A percentile compares a stretch with the other conserved stretches of the same genome.
Conservation (phyloP, 2,329 filamentous ascomycete genomes). For the Cadophora gregata region DNA sequence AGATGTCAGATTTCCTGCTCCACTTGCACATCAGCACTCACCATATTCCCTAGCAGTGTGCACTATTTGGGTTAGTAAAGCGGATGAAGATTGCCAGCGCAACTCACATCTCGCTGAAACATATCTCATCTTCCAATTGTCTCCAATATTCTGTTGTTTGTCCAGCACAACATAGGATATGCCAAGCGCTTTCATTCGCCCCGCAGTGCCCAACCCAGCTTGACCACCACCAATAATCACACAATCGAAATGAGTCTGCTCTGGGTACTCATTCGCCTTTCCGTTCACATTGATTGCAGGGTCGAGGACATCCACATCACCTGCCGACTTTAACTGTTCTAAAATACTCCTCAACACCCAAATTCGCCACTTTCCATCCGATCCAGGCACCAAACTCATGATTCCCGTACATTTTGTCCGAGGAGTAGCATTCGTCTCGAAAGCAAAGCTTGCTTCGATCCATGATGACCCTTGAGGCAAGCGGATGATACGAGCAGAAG, state of each 20-base stretch:
- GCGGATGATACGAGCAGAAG: constrained; percentile 17
- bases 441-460: constrained; percentile 25
- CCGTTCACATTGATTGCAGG: neutral
- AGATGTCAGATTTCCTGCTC: neutral
- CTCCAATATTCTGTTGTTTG: constrained; percentile 60
- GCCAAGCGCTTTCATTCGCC: constrained; percentile 62
- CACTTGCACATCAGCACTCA: neutral
- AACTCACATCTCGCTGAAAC: constrained; percentile 27
- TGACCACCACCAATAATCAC: constrained; percentile 60
- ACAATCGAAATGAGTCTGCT: constrained; percentile 24
- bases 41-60: constrained; percentile 30
- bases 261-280: neutral
- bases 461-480: constrained; percentile 17
- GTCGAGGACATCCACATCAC: constrained; percentile 26
- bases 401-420: constrained; percentile 20
- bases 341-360: constrained; percentile 31
- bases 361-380: constrained; percentile 27
- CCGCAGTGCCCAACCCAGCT: constrained; percentile 60
- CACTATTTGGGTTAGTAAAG: constrained; percentile 18
- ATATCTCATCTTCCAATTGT: constrained; percentile 63
- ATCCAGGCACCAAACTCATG: constrained; percentile 19
- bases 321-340: constrained; percentile 21
- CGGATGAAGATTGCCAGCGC: no score
- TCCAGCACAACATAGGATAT: constrained; percentile 62
- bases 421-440: constrained; percentile 27